phyloP scores from a whole-genome alignment of 768 basidiomycete genomes.

The Mycena sanguinolenta region DNA sequence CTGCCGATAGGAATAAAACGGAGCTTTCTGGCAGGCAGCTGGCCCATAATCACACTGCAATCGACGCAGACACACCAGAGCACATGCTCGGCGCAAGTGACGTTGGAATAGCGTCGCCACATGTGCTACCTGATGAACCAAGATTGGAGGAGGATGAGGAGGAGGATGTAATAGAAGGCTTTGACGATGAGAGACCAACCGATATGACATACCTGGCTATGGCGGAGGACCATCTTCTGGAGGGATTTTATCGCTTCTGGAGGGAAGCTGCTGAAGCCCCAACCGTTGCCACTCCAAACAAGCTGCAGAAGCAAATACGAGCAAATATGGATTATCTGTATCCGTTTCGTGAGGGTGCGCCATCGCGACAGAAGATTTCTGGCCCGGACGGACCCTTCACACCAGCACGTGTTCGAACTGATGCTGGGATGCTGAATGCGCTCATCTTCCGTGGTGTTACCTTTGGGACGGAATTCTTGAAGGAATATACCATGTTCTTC shows the following conservation, averaged over 20 bases:
- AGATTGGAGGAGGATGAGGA: too few species aligned
- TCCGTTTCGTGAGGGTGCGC: slow-evolving; percentile 14
- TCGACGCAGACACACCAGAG: too few species aligned
- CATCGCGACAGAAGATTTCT: neutral
- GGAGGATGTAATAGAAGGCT: too few species aligned
- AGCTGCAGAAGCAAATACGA: neutral
- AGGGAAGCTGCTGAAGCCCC: neutral
- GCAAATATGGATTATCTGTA: neutral
- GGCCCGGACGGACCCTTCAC: neutral
- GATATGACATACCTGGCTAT: too few species aligned
- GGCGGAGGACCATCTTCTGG: neutral
- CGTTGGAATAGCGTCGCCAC: too few species aligned
- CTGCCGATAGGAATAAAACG: too few species aligned
- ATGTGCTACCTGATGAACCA: too few species aligned
- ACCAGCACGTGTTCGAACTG: neutral
- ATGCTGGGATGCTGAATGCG: slow-evolving; percentile 10
- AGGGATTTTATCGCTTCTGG: neutral
- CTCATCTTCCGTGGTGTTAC: slow-evolving; percentile 15
- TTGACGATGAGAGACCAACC: too few species aligned
- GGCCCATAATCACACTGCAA: too few species aligned
- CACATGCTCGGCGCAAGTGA: too few species aligned
- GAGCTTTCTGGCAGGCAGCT: too few species aligned
- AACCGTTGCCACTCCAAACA: neutral
- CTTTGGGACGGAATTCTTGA: slow-evolving; percentile 1
- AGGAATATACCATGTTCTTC: neutral